Base-by-base conservation (phyloP, 2,329 filamentous ascomycete genomes). In the Fusarium virguliforme region DNA sequence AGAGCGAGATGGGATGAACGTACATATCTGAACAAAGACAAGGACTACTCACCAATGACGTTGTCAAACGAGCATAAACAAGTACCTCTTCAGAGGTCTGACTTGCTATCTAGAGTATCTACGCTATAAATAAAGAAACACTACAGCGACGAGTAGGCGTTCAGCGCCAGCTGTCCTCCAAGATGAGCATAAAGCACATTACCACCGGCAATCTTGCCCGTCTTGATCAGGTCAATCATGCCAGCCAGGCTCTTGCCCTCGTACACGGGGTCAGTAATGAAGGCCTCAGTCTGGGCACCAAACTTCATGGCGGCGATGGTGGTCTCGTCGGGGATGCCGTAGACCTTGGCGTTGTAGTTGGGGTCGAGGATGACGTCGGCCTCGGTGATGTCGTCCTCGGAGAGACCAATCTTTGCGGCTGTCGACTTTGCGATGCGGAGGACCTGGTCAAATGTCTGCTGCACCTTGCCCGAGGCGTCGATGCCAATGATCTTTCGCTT, bases 261-360 rank as follows among this genome's bases (percentile, higher is more conserved):
- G 75, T 94, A 94, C 2, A 94, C 91, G 0, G 91, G 91, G 76
- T 94, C 91, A 0, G 91, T 93, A 68, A 94, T 91, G 73, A 94
- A 90, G 0, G 87, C 91, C 81, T 94, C 92, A 1, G 88, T 92
- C 64, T 83, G 79, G 0, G 91, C 91, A 6, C 89, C 90, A 75
- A 92, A 90, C 78, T 86, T 87, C 77, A 94, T 93, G 0, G 91
- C 91, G 34, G 89, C 89, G 55, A 91, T 85, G 1, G 91, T 94
- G 74, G 83, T 82, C 77, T 88, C 81, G 71, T 92, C 89, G 0
- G 91, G 90, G 62, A 92, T 85, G 2, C 91, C 92, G 78, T 94
- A 93, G 7, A 86, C 81, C 8, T 90, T 90, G 18, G 86, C 92
- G 78, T 92, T 90, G 76, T 91, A 94, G 64, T 77, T 65, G 24